These are phyloP conservation scores for Grifola frondosa DNA, from an alignment of 1,284 basidiomycete genomes.

Conservation along the genomic window DNA sequence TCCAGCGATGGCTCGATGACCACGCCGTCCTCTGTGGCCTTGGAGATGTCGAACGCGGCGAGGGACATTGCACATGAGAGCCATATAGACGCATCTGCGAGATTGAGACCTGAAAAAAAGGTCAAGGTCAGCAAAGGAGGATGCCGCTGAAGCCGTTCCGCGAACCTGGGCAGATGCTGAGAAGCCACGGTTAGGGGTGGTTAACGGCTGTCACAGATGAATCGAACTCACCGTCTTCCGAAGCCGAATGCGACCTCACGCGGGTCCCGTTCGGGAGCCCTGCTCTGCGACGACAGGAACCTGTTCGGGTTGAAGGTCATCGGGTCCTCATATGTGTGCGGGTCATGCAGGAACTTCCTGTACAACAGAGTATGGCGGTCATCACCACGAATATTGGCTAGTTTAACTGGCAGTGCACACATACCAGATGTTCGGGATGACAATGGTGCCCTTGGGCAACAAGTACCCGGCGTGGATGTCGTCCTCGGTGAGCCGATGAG, in stretches of 20 bases:
- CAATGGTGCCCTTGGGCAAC: conserved; percentile 29
- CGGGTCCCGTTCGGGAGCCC: conserved; percentile 21
- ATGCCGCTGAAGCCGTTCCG: no score
- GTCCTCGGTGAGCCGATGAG: conserved; percentile 27
- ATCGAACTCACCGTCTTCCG: conserved; percentile 22
- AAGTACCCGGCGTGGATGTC: conserved; percentile 29
- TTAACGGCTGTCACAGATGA: not conserved
- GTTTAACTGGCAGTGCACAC: not conserved
- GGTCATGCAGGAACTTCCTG: conserved; percentile 34
- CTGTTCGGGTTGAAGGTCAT: conserved; percentile 31
- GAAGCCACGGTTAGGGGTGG: no score
- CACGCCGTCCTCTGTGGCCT: conserved; percentile 23
- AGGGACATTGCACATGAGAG: conserved; percentile 29
- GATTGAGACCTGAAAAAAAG: conserved; percentile 13
- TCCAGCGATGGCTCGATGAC: conserved; percentile 18
- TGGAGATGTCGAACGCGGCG: conserved; percentile 31
- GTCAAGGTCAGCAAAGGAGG: not conserved
- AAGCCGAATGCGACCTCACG: conserved; percentile 27
- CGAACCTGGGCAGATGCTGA: no score
- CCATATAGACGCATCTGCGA: conserved; percentile 35
- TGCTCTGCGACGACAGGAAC: conserved; percentile 18
- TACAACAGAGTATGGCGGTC: not conserved
- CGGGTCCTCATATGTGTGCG: conserved; percentile 27
- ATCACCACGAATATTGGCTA: not conserved
- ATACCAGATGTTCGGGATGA: conserved; percentile 28